These are phyloP conservation scores for Trichosporon ovoides DNA, from an alignment of 1,284 basidiomycete species.

Conservation along the genomic window DNA sequence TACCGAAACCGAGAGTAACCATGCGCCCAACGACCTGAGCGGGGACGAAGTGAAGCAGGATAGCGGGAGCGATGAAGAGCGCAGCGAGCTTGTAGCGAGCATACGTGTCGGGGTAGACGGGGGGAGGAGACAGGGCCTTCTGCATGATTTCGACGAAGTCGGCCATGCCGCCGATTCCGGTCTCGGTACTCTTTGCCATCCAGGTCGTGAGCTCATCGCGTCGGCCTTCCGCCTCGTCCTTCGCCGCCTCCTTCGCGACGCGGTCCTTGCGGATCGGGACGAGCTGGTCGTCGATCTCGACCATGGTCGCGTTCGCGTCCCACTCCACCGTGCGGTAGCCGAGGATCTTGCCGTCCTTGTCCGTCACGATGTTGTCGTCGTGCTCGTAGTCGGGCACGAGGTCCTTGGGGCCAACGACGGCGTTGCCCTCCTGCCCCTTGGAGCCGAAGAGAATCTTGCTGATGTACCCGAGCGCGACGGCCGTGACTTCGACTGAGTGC, in stretches of 20 bases:
- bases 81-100: constrained; percentile 49
- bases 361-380: constrained; percentile 12
- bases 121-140: constrained; percentile 48
- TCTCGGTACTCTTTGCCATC: constrained; percentile 47
- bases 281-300: constrained; percentile 33
- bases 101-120: constrained; percentile 43
- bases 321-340: not conserved
- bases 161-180: constrained; percentile 45
- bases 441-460: constrained; percentile 36
- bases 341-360: constrained; percentile 7
- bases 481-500: constrained; percentile 49
- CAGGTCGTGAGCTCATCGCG: constrained; percentile 47
- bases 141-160: constrained; percentile 47
- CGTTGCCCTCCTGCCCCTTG: constrained; percentile 44
- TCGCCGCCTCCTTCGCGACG: constrained; percentile 37
- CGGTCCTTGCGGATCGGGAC: constrained; percentile 29
- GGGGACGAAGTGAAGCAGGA: constrained; percentile 51
- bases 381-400: constrained; percentile 1
- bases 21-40: constrained; percentile 50
- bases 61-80: constrained; percentile 42
- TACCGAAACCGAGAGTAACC: constrained; percentile 52
- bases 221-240: constrained; percentile 46
- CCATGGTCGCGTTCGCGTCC: constrained; percentile 12
- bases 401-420: constrained; percentile 9
- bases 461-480: constrained; percentile 43